Percentiles rank a stretch among this genome's conserved stretches.
phyloP scores from a whole-genome alignment of 805 yeast genomes.

The Sugiyamaella marilandica region DNA sequence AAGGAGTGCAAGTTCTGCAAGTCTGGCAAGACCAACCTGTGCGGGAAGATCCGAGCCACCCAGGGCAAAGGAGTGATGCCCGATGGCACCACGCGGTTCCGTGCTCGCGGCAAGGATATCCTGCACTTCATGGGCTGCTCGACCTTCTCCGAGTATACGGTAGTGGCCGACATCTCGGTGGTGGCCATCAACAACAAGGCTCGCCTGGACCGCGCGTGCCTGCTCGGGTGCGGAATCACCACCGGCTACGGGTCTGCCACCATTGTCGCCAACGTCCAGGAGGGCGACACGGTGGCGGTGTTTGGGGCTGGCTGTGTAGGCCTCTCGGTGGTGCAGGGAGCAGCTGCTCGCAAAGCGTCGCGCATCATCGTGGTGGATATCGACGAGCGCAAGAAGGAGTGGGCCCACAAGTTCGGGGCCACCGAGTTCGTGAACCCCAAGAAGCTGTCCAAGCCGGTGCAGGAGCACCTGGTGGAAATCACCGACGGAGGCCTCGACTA shows the following conservation, averaged over 20 bases:
- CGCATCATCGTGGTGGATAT: slow-evolving; percentile 79
- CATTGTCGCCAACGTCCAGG: slow-evolving; percentile 83
- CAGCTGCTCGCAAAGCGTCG: slow-evolving; percentile 73
- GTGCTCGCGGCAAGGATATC: slow-evolving; percentile 65
- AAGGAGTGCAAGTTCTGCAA: slow-evolving; percentile 90
- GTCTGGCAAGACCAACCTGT: slow-evolving; percentile 93
- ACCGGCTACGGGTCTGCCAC: slow-evolving; percentile 98
- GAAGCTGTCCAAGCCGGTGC: slow-evolving; percentile 65
- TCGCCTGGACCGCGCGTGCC: slow-evolving; percentile 78
- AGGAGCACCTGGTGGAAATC: slow-evolving; percentile 75
- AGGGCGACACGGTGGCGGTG: slow-evolving; percentile 91
- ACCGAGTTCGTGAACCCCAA: slow-evolving; percentile 90
- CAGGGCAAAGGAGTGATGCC: slow-evolving; percentile 99
- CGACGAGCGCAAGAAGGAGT: slow-evolving; percentile 74
- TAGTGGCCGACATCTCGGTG: slow-evolving; percentile 93
- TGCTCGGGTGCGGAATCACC: slow-evolving; percentile 97
- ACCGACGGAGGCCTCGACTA: slow-evolving; percentile 97
- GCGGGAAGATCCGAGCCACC: slow-evolving; percentile 93
- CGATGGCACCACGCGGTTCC: slow-evolving; percentile 92
- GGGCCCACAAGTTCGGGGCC: slow-evolving; percentile 90
- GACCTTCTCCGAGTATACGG: slow-evolving; percentile 94
- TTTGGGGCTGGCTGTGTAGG: slow-evolving; percentile 99
- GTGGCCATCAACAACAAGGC: slow-evolving; percentile 87
- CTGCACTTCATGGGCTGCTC: slow-evolving; percentile 98
- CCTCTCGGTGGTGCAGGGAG: slow-evolving; percentile 93